phyloP scores from a whole-genome alignment of 805 yeast species.

The Jamesozyma piceae region DNA sequence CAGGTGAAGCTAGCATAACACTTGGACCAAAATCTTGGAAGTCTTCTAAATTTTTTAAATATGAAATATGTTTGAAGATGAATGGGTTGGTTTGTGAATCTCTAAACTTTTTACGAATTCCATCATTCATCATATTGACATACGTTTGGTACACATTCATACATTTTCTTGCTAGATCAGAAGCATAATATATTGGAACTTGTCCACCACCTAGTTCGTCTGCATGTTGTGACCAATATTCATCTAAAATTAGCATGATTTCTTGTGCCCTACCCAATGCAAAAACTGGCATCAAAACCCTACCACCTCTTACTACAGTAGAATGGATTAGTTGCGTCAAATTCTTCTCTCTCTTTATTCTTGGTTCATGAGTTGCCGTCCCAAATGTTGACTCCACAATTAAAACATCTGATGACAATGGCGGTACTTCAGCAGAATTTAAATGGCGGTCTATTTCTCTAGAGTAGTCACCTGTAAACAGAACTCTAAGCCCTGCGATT shows the following conservation, averaged over 20 bases:
- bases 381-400: slow-evolving; percentile 97
- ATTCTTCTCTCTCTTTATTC: slow-evolving; percentile 74
- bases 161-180: slow-evolving; percentile 88
- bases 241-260: slow-evolving; percentile 78
- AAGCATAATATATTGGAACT: slow-evolving; percentile 82
- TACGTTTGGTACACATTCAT: slow-evolving; percentile 96
- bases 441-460: slow-evolving; percentile 93
- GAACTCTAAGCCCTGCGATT: slow-evolving; percentile 78
- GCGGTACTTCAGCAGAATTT: slow-evolving; percentile 91
- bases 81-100: slow-evolving; percentile 84
- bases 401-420: slow-evolving; percentile 73
- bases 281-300: slow-evolving; percentile 87
- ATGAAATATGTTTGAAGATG: slow-evolving; percentile 75
- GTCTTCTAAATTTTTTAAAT: slow-evolving; percentile 67
- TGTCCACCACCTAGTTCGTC: slow-evolving; percentile 56
- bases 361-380: slow-evolving; percentile 91
- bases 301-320: slow-evolving; percentile 79
- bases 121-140: slow-evolving; percentile 94
- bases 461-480: slow-evolving; percentile 95
- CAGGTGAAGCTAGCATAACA: slow-evolving; percentile 94
- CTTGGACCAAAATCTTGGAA: slow-evolving; percentile 93
- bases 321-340: slow-evolving; percentile 76
- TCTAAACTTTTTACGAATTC: slow-evolving; percentile 62
- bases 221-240: slow-evolving; percentile 81
- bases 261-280: slow-evolving; percentile 98